Conservation (phyloP, 257 asterid species). For the Verbascum thapsus region DNA sequence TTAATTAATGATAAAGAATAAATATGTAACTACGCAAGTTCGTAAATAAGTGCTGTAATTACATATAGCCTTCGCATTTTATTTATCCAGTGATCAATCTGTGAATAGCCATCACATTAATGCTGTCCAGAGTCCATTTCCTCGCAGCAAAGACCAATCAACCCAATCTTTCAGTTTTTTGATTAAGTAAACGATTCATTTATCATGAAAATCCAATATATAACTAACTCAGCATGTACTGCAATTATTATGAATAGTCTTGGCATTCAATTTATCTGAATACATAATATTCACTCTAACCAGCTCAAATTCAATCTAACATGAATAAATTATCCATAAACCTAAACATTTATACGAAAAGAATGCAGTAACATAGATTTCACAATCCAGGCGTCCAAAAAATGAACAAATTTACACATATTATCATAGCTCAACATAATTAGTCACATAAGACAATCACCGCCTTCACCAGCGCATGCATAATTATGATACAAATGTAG, state of each 20-base stretch:
- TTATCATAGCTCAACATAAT: too few species aligned
- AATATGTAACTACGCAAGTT: not conserved
- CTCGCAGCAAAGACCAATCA: not conserved
- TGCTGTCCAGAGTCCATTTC: not conserved
- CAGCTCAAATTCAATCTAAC: slow-evolving; percentile 1
- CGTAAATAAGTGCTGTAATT: not conserved
- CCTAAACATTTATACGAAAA: too few species aligned
- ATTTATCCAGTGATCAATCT: too few species aligned
- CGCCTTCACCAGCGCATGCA: too few species aligned
- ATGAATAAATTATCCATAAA: not conserved
- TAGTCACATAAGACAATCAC: too few species aligned
- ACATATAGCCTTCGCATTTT: not conserved
- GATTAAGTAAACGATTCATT: too few species aligned
- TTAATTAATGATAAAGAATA: not conserved
- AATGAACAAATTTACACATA: too few species aligned
- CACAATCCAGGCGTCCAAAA: too few species aligned
- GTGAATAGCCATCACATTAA: not conserved
- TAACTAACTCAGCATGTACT: not conserved
- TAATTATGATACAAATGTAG: too few species aligned
- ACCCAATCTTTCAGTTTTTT: too few species aligned
- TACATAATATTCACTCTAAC: not conserved
- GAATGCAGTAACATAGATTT: too few species aligned
- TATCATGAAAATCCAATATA: too few species aligned
- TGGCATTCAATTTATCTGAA: slow-evolving; percentile 7
- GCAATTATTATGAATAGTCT: not conserved